Percentiles rank a stretch among this genome's conserved stretches.
phyloP scores from a whole-genome alignment of 1,284 basidiomycete species.

The Ceratobasidium sp. region DNA sequence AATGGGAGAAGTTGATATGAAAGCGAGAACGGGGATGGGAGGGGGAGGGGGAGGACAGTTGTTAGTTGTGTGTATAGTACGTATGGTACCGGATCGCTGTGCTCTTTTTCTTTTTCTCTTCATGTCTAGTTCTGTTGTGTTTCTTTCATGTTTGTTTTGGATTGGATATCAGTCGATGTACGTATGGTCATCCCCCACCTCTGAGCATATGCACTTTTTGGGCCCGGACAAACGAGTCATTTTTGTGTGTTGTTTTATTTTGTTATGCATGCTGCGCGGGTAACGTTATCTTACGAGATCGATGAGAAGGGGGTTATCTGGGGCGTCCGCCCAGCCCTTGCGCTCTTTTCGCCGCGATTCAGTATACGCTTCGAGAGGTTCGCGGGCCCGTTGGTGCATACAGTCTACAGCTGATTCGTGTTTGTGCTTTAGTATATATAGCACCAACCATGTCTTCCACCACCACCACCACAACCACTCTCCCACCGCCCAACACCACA shows the following conservation, averaged over 20 bases:
- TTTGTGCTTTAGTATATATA: neutral
- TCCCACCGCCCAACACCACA: constrained; percentile 9
- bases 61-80: constrained; percentile 17
- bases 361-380: constrained; percentile 13
- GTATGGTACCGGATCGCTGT: neutral
- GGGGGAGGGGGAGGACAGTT: constrained; percentile 11
- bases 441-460: constrained; percentile 5
- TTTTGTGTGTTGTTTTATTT: too few relatives aligned
- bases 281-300: constrained; percentile 43
- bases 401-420: neutral
- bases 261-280: too few relatives aligned
- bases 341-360: constrained; percentile 38
- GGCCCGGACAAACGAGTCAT: too few relatives aligned
- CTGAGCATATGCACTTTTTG: constrained; percentile 2
- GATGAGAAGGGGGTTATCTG: neutral
- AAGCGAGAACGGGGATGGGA: neutral
- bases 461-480: neutral
- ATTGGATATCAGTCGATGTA: neutral
- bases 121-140: neutral
- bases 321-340: neutral
- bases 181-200: too few relatives aligned
- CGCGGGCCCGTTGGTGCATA: neutral
- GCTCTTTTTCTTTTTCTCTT: neutral
- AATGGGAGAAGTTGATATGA: neutral
- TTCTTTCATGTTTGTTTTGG: neutral